Evolutionary conservation across 139 green algal species (phyloP), one percentile per base, ranked within the genome.

Genomic region (Picochlorum sp.): DNA sequence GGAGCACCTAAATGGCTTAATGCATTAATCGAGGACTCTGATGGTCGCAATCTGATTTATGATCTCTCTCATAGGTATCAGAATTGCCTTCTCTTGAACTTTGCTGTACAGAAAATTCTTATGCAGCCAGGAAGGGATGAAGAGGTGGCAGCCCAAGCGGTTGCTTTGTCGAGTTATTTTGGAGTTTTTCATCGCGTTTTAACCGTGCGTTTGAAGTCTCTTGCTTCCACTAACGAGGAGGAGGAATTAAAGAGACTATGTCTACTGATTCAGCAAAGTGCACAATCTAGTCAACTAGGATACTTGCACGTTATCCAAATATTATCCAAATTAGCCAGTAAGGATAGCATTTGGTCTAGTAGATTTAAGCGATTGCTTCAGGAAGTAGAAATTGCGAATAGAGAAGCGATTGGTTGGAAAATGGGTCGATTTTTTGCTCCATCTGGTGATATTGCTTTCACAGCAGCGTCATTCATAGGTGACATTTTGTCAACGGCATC

Each of bases 71-170:
- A 64, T 7, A 52, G 50, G 31, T 78, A 91, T 67, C 68, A 73
- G 35, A 84, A 77, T 62, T 77, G 79, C 61, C 64, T 88, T 68
- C 67, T 89, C 52, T 76, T 91, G 13, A 89, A 86, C 66, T 89
- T 81, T 72, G 81, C 81, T n/a, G 83, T 91, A 33, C 81, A 88
- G 39, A 78, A 80, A 44, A 87, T 86, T 33, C 60, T 91, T 33
- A 75, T 72, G 62, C 70, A 79, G 68, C 76, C 80, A 35, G 31
- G 69, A 13, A 24, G 33, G n/a, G 47, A 64, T 22, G 77, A 71
- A 33, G 75, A 85, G 54, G 75, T 64, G 24, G 78, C 72, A 20
- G 53, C 52, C 1, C 71, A 84, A 3, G 85, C 81, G 14, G 65
- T 54, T 50, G 71, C 47, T 43, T 70, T 93, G 25, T 75, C 77